Conservation (phyloP, 108 stramenopile genomes). For the Mediolabrus comicus region DNA sequence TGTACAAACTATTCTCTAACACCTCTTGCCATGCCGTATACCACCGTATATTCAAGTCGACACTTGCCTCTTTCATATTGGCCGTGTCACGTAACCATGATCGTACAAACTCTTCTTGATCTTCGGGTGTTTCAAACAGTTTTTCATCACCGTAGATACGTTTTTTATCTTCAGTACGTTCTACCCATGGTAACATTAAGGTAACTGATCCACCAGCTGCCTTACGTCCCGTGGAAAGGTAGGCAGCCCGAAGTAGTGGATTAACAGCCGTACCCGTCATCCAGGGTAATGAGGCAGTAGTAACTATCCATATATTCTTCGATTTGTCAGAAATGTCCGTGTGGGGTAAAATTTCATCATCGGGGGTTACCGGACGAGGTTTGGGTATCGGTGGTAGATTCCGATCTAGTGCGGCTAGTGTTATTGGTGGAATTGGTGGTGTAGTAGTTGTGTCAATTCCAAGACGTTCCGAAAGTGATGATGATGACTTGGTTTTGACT, state of each 20-base stretch:
- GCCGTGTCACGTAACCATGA: conserved; percentile 58
- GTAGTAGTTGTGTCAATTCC: conserved; percentile 9
- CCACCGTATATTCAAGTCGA: conserved; percentile 42
- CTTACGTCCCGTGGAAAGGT: conserved; percentile 63
- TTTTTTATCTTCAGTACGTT: conserved; percentile 58
- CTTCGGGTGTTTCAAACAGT: conserved; percentile 54
- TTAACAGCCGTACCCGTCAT: conserved; percentile 94
- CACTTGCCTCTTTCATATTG: conserved; percentile 38
- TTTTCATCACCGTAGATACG: conserved; percentile 58
- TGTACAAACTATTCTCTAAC: conserved; percentile 48
- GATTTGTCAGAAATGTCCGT: conserved; percentile 74
- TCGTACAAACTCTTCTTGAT: conserved; percentile 78
- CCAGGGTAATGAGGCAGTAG: conserved; percentile 90
- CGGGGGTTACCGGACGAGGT: conserved; percentile 52
- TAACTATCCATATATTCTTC: conserved; percentile 85
- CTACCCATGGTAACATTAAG: conserved; percentile 88
- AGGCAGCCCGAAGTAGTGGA: conserved; percentile 84
- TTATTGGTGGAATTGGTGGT: conserved; percentile 25
- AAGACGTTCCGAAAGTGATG: conserved; percentile 4
- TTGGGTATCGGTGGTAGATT: conserved; percentile 45
- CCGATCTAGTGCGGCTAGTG: conserved; percentile 31
- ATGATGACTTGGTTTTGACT: neutral
- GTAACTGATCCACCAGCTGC: conserved; percentile 70
- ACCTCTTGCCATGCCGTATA: conserved; percentile 56
- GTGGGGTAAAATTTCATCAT: conserved; percentile 64